Evolutionary conservation across 371 early-diverging fungal genomes (phyloP).

Genomic region (Lichtheimia ornata): DNA sequence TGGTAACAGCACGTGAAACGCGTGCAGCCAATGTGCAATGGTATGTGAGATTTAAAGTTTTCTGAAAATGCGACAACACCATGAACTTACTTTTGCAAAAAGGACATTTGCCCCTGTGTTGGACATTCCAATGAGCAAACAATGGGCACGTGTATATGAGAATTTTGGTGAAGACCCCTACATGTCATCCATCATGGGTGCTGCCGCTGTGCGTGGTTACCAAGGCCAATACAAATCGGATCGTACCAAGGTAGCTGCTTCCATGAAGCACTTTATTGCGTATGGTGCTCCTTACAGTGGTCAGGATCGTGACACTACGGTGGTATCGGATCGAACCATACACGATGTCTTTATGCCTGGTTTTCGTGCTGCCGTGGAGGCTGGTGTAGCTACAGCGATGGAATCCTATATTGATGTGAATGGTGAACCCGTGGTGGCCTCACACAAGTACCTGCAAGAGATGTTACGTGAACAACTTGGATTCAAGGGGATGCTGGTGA

Average conservation of each 20-base stretch:
- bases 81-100: constrained; percentile 16
- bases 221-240: constrained; percentile 68
- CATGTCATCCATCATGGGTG: constrained; percentile 56
- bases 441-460: constrained; percentile 53
- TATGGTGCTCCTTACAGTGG: constrained; percentile 54
- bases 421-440: constrained; percentile 62
- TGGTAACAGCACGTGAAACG: constrained; percentile 50
- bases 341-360: constrained; percentile 66
- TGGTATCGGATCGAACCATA: constrained; percentile 59
- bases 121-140: constrained; percentile 65
- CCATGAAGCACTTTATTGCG: constrained; percentile 54
- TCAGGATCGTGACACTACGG: constrained; percentile 61
- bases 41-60: constrained; percentile 9
- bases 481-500: constrained; percentile 66
- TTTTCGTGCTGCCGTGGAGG: constrained; percentile 64
- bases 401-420: constrained; percentile 70
- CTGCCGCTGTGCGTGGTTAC: constrained; percentile 56
- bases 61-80: neutral
- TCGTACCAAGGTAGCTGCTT: constrained; percentile 53
- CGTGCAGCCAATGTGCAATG: constrained; percentile 45
- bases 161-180: constrained; percentile 62
- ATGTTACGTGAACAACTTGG: constrained; percentile 60
- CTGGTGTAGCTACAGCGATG: constrained; percentile 72
- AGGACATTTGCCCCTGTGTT: constrained; percentile 72
- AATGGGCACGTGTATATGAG: constrained; percentile 73